Evolutionary conservation across 1,139 yeast species (phyloP), one percentile per base, ranked within the genome.

Genomic region (Candida sanyaensis): DNA sequence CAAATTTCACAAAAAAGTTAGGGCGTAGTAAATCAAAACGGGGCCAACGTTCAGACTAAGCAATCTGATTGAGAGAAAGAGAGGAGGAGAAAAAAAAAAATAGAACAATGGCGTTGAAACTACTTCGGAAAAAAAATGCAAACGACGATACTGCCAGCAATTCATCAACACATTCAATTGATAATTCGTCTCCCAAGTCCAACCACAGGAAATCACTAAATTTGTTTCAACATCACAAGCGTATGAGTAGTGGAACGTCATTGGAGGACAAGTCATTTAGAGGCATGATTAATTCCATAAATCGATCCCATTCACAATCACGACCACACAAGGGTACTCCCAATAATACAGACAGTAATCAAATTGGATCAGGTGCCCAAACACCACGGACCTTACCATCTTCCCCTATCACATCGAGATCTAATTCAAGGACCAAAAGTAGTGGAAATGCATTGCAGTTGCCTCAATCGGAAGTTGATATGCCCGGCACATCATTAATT

Each of bases 201-300:
- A 41, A 33, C 21, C 30, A 32, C 21, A 36, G 39, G 5, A 34
- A 28, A 17, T 37, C 45, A 12, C n/a, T 43, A 9, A 37, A 37
- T 31, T 10, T 37, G 13, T 43, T 43, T 17, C 37, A 43, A 17
- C 32, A 41, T 36, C 44, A 36, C 17, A 41, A 43, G 6, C 37
- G 33, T 4, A 36, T 37, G n/a, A 33, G 24, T 12, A 41, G 39
- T 34, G 21, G 24, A 9, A 17, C 34, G 4, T 41, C 38, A 32
- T 40, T 46, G 5, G 40, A 31, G 31, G 50, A 48, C 13, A 29
- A 24, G 10, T 48, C 50, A 13, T 41, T 41, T 21, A 41, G 44
- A 41, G 44, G 44, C 23, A 41, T 41, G 44, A 29, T 41, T 8
- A 41, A 41, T 28, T 34, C 44, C 6, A 5, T 41, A 3, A 32